Conservation (phyloP, 139 green algal species). For the Auxenochlorella pyrenoidosa region DNA sequence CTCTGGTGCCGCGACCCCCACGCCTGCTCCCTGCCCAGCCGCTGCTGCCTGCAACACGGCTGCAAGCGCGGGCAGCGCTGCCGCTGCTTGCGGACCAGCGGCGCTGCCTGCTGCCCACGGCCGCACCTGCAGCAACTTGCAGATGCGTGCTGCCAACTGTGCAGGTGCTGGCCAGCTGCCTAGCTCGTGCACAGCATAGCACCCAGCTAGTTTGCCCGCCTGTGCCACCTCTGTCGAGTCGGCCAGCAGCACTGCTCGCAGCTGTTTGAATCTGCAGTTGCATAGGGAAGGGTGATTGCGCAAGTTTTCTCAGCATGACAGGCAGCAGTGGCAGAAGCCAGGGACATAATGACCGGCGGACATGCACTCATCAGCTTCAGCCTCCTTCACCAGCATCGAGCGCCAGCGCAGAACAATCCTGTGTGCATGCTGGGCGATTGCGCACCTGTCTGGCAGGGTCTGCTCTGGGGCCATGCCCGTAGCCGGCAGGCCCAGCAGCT, state of each 20-base stretch:
- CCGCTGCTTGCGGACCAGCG: background rate
- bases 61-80: conserved; percentile 3
- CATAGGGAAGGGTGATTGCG: background rate
- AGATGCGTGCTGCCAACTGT: background rate
- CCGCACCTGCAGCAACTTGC: conserved; percentile 5
- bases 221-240: background rate
- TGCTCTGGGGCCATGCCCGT: background rate
- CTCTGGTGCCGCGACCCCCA: background rate
- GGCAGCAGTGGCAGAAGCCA: background rate
- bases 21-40: too few relatives aligned
- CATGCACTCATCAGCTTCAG: background rate
- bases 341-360: too few relatives aligned
- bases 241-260: conserved; percentile 20
- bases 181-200: conserved; percentile 15
- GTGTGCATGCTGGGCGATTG: too few relatives aligned
- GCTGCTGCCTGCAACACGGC: background rate
- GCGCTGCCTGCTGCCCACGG: background rate
- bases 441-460: conserved; percentile 22
- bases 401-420: too few relatives aligned
- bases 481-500: conserved; percentile 52
- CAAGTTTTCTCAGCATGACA: too few relatives aligned
- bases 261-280: conserved; percentile 35
- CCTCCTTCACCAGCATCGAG: too few relatives aligned
- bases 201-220: background rate
- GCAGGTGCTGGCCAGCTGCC: conserved; percentile 1